Evolutionary conservation across 2,329 filamentous ascomycete genomes (phyloP).

Genomic region (Colletotrichum graminicola): DNA sequence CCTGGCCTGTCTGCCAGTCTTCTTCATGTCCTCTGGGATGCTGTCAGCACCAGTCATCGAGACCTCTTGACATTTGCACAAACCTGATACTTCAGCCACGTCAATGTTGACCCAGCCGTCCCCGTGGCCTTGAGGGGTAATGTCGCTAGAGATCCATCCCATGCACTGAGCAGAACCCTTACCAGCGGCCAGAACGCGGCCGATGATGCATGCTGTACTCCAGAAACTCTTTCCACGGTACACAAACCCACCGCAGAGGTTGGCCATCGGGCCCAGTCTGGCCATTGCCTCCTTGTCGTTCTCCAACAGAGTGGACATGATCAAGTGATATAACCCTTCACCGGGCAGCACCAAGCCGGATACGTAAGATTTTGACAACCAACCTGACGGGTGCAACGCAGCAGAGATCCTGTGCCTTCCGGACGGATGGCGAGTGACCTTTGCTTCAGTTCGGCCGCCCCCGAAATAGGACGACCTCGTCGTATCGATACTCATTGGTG

Average conservation of each 20-base stretch:
- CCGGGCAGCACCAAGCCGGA: constrained; percentile 75
- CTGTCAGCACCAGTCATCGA: constrained; percentile 29
- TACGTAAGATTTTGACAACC: constrained; percentile 76
- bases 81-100: constrained; percentile 65
- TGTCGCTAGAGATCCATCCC: constrained; percentile 75
- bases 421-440: constrained; percentile 47
- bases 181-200: constrained; percentile 73
- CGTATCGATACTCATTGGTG: constrained; percentile 51
- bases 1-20: constrained; percentile 67
- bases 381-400: constrained; percentile 70
- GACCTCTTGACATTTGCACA: constrained; percentile 43
- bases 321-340: constrained; percentile 71
- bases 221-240: constrained; percentile 75
- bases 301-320: constrained; percentile 75
- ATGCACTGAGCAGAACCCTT: constrained; percentile 74
- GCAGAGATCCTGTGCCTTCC: constrained; percentile 68
- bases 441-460: constrained; percentile 43
- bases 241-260: constrained; percentile 74
- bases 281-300: constrained; percentile 71
- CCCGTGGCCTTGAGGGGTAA: constrained; percentile 63
- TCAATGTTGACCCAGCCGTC: constrained; percentile 73
- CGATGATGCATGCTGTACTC: constrained; percentile 75
- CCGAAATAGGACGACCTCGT: constrained; percentile 63
- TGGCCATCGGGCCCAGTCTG: constrained; percentile 71
- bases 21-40: constrained; percentile 60